Base-by-base conservation (phyloP, 495 filamentous ascomycete genomes). In the Penicillium odoratum region DNA sequence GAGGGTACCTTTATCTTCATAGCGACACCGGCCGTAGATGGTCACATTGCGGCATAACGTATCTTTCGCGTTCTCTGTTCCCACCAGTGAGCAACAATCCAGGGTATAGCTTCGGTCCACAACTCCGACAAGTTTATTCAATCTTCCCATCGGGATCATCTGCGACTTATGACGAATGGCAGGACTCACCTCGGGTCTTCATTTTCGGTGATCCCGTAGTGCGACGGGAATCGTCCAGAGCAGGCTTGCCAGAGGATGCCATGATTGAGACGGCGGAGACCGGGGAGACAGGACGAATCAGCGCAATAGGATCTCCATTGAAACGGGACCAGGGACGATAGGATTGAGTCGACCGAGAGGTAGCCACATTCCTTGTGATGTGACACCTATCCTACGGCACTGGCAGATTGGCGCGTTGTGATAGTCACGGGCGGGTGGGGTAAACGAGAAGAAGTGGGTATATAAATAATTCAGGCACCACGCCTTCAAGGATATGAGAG, bases 11-110 rank as follows among this genome's bases (percentile, higher is more conserved):
- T 92, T 88, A 66, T 94, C 90, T 74, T 94, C 88, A 72, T 89
- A 96, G 50, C 90, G 88, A 72, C 93, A 98, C 69, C 92, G 87
- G 30, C 93, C 93, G 71, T 96, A 97, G 57, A 98, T 96, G 38
- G 91, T 83, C 11, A 98, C 86, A 72, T 98, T 97, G 61, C 93
- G 86, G 75, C 93, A 98, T 28, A 94, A 79, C 0, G 90, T 96
- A 63, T 93, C 92, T 72, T 93, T 96, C 53, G 88, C 77, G 66
- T 84, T 84, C 66, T 87, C 85, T 87, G 53, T 46, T 56, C 26
- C 29, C 56, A 46, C 30, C 29, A 49, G 44, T 63, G 9, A 59
- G 62, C 55, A 40, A 33, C 2, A n/a, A 51, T 25, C 53, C 45
- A 21, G 11, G 34, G 28, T 36, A 31, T 42, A 33, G 3, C 30